Evolutionary conservation across 225 moss, liverwort and hornwort species (phyloP).

Genomic region (Sphagnum contortum): DNA sequence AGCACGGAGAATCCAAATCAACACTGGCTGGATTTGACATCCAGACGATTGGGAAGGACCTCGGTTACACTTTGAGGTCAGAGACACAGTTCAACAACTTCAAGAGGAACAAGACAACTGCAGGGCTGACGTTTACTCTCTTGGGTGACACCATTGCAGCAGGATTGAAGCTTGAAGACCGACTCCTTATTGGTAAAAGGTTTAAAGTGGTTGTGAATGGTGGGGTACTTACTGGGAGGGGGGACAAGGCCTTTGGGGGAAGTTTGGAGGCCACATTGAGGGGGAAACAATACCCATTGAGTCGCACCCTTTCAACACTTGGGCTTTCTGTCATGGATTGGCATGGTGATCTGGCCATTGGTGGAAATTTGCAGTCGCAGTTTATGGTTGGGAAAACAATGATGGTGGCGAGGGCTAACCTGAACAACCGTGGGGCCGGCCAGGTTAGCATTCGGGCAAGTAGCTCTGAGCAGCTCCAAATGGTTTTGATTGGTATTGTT

Average conservation of each 20-base stretch:
- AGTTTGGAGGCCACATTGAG: conserved; percentile 42
- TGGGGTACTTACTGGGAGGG: conserved; percentile 44
- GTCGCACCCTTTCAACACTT: conserved; percentile 37
- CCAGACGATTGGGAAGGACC: conserved; percentile 46
- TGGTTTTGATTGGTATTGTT: conserved; percentile 42
- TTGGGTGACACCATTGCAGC: conserved; percentile 35
- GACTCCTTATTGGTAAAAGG: conserved; percentile 42
- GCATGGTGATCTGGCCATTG: conserved; percentile 47
- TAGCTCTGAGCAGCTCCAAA: conserved; percentile 54
- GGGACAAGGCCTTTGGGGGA: conserved; percentile 45
- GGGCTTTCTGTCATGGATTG: conserved; percentile 53
- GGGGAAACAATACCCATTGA: conserved; percentile 39
- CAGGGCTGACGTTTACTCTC: conserved; percentile 38
- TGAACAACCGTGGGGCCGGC: conserved; percentile 47
- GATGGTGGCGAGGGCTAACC: conserved; percentile 41
- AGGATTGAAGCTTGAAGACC: conserved; percentile 49
- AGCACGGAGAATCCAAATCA: conserved; percentile 41
- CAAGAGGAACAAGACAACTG: conserved; percentile 42
- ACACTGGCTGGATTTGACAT: conserved; percentile 36
- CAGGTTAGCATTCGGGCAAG: conserved; percentile 36
- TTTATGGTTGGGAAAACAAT: conserved; percentile 49
- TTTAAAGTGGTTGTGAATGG: conserved; percentile 51
- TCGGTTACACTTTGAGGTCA: conserved; percentile 36
- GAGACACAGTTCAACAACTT: conserved; percentile 47
- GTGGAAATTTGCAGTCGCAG: conserved; percentile 51